A percentile compares a stretch with the other conserved stretches of the same genome.
Evolutionary conservation across 75 land plant species (phyloP).

Genomic region (Pseudotsuga menziesii): DNA sequence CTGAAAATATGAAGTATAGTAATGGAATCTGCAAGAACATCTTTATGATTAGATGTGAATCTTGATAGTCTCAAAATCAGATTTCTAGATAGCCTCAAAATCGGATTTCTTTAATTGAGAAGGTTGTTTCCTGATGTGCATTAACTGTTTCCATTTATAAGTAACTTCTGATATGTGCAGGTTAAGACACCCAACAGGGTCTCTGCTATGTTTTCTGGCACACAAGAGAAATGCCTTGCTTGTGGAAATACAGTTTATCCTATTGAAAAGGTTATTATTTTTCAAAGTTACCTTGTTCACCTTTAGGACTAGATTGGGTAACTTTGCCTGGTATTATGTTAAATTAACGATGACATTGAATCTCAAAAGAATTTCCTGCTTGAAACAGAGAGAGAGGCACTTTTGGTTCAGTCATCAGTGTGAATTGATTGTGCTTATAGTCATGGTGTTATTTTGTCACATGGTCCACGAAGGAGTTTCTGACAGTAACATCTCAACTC

Average conservation of each 20-base stretch:
- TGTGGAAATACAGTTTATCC: conserved; percentile 95
- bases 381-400: neutral
- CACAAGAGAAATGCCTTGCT: conserved; percentile 88
- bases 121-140: neutral
- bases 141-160: neutral
- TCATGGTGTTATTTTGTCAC: neutral
- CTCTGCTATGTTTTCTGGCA: conserved; percentile 77
- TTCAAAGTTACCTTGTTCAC: neutral
- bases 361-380: neutral
- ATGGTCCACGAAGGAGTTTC: neutral
- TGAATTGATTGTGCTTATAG: neutral
- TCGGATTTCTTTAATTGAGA: neutral
- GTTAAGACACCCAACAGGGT: conserved; percentile 54
- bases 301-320: neutral
- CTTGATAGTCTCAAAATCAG: neutral
- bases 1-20: neutral
- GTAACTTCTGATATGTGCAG: conserved; percentile 17
- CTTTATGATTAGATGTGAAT: conserved; percentile 2
- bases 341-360: neutral
- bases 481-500: conserved; percentile 6
- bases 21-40: neutral
- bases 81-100: neutral
- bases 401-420: neutral
- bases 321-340: neutral
- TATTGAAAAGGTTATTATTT: conserved; percentile 66